A percentile compares a stretch with the other conserved stretches of the same genome.
phyloP scores from a whole-genome alignment of 2,329 filamentous ascomycete species.

The Sclerotinia spermophila region DNA sequence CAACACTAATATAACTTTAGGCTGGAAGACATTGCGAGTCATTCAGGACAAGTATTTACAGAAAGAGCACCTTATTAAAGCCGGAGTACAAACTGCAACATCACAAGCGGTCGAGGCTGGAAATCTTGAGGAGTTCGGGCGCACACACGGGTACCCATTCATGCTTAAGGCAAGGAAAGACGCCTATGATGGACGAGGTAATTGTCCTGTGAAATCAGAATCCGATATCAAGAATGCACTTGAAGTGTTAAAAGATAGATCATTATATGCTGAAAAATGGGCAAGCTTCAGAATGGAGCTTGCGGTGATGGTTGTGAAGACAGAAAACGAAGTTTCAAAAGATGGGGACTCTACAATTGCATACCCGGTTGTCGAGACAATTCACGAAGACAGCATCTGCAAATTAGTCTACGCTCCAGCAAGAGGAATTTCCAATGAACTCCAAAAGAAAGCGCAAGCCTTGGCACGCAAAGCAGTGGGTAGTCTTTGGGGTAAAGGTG shows the following conservation, averaged over 20 bases:
- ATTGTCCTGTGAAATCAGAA: conserved; percentile 59
- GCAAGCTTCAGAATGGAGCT: conserved; percentile 82
- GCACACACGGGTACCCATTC: conserved; percentile 71
- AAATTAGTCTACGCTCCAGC: conserved; percentile 87
- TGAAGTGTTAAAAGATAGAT: conserved; percentile 63
- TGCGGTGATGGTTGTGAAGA: conserved; percentile 92
- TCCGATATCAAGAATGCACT: conserved; percentile 63
- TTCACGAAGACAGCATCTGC: conserved; percentile 94
- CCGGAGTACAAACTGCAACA: conserved; percentile 69
- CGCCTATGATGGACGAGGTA: conserved; percentile 87
- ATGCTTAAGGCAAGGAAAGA: conserved; percentile 91
- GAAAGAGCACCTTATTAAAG: conserved; percentile 70
- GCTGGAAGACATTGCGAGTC: conserved; percentile 78
- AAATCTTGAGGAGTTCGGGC: conserved; percentile 58
- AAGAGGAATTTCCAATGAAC: conserved; percentile 58
- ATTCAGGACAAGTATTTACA: conserved; percentile 95
- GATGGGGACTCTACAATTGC: conserved; percentile 55
- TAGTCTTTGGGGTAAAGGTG: conserved; percentile 80
- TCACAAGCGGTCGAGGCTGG: conserved; percentile 54
- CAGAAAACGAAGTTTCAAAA: conserved; percentile 56
- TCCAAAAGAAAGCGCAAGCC: conserved; percentile 64
- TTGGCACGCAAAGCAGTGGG: conserved; percentile 76
- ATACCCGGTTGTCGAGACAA: conserved; percentile 88
- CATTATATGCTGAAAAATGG: conserved; percentile 70
- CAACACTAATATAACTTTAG: conserved; percentile 67